These are phyloP conservation scores for Diplodia corticola DNA, from an alignment of 2,329 filamentous ascomycete species.

Conservation along the genomic window DNA sequence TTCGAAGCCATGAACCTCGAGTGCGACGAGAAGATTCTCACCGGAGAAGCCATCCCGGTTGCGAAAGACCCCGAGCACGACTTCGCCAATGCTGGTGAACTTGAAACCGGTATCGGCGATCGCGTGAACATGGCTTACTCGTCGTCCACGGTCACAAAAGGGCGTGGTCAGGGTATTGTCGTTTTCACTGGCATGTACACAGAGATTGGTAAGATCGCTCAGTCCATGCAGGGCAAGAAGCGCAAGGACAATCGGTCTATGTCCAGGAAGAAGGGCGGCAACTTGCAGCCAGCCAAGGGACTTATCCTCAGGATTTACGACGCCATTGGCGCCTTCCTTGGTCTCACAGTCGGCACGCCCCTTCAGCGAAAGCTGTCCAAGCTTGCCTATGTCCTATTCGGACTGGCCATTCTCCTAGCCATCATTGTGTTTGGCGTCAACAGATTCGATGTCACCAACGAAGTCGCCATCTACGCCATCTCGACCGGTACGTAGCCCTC, in stretches of 20 bases:
- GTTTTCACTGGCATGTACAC: constrained; percentile 71
- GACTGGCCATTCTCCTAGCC: constrained; percentile 40
- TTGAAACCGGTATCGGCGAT: constrained; percentile 57
- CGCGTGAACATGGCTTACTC: constrained; percentile 71
- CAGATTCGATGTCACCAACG: constrained; percentile 39
- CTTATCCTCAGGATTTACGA: constrained; percentile 24
- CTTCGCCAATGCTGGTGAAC: constrained; percentile 54
- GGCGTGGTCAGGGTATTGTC: constrained; percentile 68
- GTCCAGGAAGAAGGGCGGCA: constrained; percentile 46
- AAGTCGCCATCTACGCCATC: constrained; percentile 42
- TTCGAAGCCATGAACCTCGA: constrained; percentile 70
- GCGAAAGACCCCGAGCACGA: constrained; percentile 60
- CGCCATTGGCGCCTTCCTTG: constrained; percentile 29
- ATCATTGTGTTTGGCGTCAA: constrained; percentile 41
- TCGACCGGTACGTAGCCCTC: constrained; percentile 29
- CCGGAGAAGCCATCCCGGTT: constrained; percentile 70
- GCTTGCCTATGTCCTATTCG: constrained; percentile 33
- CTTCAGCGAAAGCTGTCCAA: constrained; percentile 27
- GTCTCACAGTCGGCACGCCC: constrained; percentile 29
- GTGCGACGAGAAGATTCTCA: constrained; percentile 73
- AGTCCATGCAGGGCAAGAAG: constrained; percentile 55
- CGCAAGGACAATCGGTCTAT: constrained; percentile 43
- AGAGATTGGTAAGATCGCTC: constrained; percentile 75
- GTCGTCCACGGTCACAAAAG: constrained; percentile 70
- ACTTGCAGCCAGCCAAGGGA: constrained; percentile 44